Evolutionary conservation across 306 rosid species (phyloP), one percentile per base, ranked within the genome.

Genomic region (Medicago ruthenica): DNA sequence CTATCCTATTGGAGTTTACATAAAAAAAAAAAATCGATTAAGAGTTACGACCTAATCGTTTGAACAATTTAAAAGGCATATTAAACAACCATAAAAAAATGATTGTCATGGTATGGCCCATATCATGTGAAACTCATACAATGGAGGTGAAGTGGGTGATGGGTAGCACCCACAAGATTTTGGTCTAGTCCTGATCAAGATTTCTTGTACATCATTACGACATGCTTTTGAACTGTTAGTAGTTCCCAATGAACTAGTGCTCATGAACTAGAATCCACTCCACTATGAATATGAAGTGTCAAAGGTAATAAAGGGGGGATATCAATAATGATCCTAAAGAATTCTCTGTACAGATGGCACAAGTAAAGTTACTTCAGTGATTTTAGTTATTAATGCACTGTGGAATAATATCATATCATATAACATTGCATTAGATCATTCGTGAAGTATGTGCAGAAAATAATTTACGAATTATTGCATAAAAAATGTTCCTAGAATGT

Each of bases 91-190:
- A 27, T 27, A 27, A 24, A 31, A 31, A 31, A 45, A 0, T 54
- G 69, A 8, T 59, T 31, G 67, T 53, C 61, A 67, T 31, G 22
- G 17, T 11, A 8, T 73, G 85, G 65, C 66, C 87, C 67, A 47
- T 60, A 47, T 67, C 87, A 87, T 73, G 86, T 88, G 86, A 76
- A 80, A 67, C 68, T 64, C 17, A 45, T 9, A 48, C 59, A 77
- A 58, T 9, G 18, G 15, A 58, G 22, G 37, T 58, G 51, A 60
- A 73, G 76, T 18, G 22, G 63, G 74, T 66, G 1, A 4, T 53
- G 13, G 61, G 31, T 55, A 70, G 85, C 71, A 50, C 78, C 69
- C 81, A 85, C 65, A 3, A 68, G 85, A 80, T 79, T 82, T 81
- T 57, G 24, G 50, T 44, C 61, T 27, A 50, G 24, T 71, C 53